Base-by-base conservation (phyloP, 2,329 filamentous ascomycete genomes). In the Albophoma yamanashiensis region DNA sequence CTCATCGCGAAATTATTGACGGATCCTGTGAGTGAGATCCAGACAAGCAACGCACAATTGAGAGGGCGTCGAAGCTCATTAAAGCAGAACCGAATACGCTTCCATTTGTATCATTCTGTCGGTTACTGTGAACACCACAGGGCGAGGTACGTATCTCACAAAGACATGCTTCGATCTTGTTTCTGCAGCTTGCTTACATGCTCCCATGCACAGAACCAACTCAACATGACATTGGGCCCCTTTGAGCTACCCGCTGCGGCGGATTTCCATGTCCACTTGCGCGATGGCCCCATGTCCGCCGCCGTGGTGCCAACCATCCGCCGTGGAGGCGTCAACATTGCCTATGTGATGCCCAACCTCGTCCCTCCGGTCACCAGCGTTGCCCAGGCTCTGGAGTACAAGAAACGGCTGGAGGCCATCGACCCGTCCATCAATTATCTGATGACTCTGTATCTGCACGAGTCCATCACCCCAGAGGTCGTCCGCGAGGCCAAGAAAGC, bases 401-500 rank as follows among this genome's bases (percentile, higher is more conserved):
- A 86, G 71, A 71, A 77, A 34, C 78, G 81, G 55, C 77, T 92
- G 20, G 76, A 82, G 65, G 78, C 80, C 52, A 75, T 89, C 62
- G 83, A 86, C 57, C 79, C 83, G 2, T 78, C 80, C 58, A 83
- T 91, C 61, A 82, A 81, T 61, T 91, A 84, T 68, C 81, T 92
- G 61, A 91, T 92, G 88, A 88, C 88, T 15, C 59, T 63, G 5
- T 62, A 78, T 73, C 75, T 82, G 62, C 86, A 89, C 69, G 76
- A 80, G 14, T 82, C 80, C 27, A 78, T 89, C 58, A 89, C 85
- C 0, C 84, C 87, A 6, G 82, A 85, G 27, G 83, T 85, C 14
- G 90, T 96, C 67, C 81, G 81, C 57, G 82, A 91, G 67, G 91
- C 92, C 52, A 87, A 88, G 63, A 79, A 81, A 59, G 84, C 86